Conservation (phyloP, 164 flowering plant genomes). For the Magnolia officinalis region DNA sequence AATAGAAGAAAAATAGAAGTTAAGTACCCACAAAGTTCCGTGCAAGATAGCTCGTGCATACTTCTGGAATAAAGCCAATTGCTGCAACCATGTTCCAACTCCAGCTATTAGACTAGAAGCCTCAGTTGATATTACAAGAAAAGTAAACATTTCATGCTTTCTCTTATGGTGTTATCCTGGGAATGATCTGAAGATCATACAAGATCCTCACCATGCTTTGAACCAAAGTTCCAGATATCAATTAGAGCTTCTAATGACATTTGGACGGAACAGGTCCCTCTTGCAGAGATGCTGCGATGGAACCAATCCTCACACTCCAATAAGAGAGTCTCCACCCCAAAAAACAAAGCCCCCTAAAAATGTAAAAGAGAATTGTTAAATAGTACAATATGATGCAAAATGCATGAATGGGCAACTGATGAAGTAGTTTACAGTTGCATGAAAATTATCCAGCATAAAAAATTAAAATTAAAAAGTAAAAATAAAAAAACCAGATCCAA, state of each 20-base stretch:
- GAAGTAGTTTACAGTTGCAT: neutral
- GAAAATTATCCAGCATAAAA: neutral
- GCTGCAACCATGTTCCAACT: constrained; percentile 48
- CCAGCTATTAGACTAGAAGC: constrained; percentile 26
- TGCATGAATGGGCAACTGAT: neutral
- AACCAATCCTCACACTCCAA: constrained; percentile 11
- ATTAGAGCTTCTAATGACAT: neutral
- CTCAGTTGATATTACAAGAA: neutral
- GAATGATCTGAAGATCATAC: constrained; percentile 5
- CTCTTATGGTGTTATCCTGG: neutral
- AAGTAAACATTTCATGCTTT: constrained; percentile 3
- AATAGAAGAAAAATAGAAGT: constrained; percentile 8
- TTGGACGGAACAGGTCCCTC: neutral
- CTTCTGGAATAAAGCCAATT: constrained; percentile 42
- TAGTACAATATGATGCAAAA: neutral
- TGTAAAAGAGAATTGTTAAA: neutral
- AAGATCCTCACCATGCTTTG: neutral
- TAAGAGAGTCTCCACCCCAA: constrained; percentile 4
- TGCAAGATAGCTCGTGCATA: constrained; percentile 59
- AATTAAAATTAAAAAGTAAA: neutral
- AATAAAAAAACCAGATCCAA: neutral
- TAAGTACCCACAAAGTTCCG: constrained; percentile 63
- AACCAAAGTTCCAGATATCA: constrained; percentile 7
- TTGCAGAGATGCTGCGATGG: neutral
- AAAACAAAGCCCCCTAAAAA: constrained; percentile 8